Evolutionary conservation across 139 green algal species (phyloP), one percentile per base, ranked within the genome.

Genomic region (Yamagishiella unicocca): DNA sequence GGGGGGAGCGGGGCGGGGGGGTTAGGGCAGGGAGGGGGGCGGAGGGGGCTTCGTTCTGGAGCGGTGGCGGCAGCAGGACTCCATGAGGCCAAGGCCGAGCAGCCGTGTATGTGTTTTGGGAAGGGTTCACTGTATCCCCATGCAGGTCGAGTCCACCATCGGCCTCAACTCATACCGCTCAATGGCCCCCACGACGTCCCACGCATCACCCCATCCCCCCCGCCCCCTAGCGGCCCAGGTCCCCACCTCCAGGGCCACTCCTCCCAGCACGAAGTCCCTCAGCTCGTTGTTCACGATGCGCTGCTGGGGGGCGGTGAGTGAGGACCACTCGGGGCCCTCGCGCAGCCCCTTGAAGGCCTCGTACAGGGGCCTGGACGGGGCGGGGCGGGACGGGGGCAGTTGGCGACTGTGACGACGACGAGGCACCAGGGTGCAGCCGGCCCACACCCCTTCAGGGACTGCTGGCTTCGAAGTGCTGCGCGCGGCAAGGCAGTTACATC

Each of bases 251-350:
- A 98, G 92, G 2, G 93, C 94, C 62, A 99, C 97, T 27, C 97
- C 97, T 14, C 96, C 96, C 37, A 99, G 92, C 81, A 95, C 90
- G 87, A 98, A 98, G 91, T 98, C 96, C 35, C 95, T 93, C 81
- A 99, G 89, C 68, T 99, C 97, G 31, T 88, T 84, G 8, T 99
- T 96, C 38, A 95, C 90, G n/a, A 92, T 93, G 53, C 97, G 95
- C 71, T 93, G 83, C 91, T 97, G 97, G 1, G 96, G 94, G 61
- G 97, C 88, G 33, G 29, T 87, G 78, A 96, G 92, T n/a, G n/a
- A n/a, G 38, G 40, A 27, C 80, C 81, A 88, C 25, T 50, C 46
- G 12, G 50, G n/a, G 53, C 80, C 89, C 24, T 89, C 85, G 3
- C 68, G 66, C n/a, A 80, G 73, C 25, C 50, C 68, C 77, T 91